Conservation (phyloP, 2,329 filamentous ascomycete genomes). For the Colletotrichum truncatum region DNA sequence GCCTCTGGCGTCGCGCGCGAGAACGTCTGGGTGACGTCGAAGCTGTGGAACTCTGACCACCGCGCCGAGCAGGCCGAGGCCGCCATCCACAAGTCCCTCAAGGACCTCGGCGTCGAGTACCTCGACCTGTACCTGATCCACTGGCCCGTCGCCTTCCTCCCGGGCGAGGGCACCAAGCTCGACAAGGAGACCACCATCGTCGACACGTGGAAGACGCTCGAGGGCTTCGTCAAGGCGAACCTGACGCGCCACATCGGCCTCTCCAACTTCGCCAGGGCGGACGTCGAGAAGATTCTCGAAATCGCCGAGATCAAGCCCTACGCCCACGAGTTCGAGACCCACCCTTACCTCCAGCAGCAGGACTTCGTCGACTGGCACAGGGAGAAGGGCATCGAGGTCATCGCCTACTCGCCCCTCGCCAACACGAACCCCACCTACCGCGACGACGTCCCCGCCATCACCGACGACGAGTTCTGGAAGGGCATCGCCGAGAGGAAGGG, state of each 20-base stretch:
- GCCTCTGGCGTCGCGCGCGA: conserved; percentile 53
- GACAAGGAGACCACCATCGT: conserved; percentile 40
- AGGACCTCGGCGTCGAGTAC: conserved; percentile 57
- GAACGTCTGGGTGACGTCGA: conserved; percentile 69
- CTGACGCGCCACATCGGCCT: conserved; percentile 68
- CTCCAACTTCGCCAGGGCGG: conserved; percentile 60
- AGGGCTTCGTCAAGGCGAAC: conserved; percentile 60
- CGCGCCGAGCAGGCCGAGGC: conserved; percentile 40
- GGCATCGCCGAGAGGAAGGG: conserved; percentile 37
- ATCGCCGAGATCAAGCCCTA: conserved; percentile 33
- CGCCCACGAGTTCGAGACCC: conserved; percentile 52
- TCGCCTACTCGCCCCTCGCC: conserved; percentile 45
- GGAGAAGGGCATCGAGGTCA: conserved; percentile 44
- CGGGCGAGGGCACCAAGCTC: conserved; percentile 36
- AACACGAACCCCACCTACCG: conserved; percentile 45
- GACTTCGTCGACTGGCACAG: conserved; percentile 37
- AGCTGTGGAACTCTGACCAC: conserved; percentile 69
- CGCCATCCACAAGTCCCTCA: conserved; percentile 56
- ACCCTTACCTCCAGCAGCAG: conserved; percentile 63
- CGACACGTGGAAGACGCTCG: conserved; percentile 67
- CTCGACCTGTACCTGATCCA: conserved; percentile 63
- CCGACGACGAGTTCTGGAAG: conserved; percentile 30
- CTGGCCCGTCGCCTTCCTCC: conserved; percentile 47
- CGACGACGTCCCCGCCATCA: conserved; percentile 37
- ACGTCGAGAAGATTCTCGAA: conserved; percentile 15